phyloP scores from a whole-genome alignment of 2,329 filamentous ascomycete species.

The Beauveria sp. region DNA sequence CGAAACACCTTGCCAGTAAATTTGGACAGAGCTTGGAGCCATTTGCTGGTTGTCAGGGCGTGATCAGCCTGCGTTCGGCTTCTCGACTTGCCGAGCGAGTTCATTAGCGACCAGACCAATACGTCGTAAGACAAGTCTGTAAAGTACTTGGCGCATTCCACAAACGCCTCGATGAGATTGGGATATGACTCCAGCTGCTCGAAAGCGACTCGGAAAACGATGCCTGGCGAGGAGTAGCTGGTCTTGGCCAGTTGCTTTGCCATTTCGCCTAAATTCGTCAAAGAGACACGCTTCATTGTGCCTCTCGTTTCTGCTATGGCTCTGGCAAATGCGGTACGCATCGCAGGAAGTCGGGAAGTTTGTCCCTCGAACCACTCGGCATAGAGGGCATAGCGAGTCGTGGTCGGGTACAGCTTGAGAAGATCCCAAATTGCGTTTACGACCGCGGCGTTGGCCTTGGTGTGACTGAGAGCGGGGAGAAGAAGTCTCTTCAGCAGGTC shows the following conservation, averaged over 20 bases:
- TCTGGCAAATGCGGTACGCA: slow-evolving; percentile 69
- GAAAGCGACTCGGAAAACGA: slow-evolving; percentile 84
- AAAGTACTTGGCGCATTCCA: slow-evolving; percentile 91
- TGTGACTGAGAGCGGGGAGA: slow-evolving; percentile 82
- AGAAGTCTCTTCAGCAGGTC: slow-evolving; percentile 75
- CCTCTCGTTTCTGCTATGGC: slow-evolving; percentile 74
- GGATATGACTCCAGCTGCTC: slow-evolving; percentile 89
- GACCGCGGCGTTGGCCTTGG: slow-evolving; percentile 72
- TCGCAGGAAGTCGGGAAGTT: slow-evolving; percentile 67
- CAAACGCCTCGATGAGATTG: slow-evolving; percentile 89
- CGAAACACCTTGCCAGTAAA: slow-evolving; percentile 89
- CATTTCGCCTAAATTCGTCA: slow-evolving; percentile 79
- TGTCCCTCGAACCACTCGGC: slow-evolving; percentile 84
- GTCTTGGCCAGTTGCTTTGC: slow-evolving; percentile 84
- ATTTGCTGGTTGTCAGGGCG: slow-evolving; percentile 72
- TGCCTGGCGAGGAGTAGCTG: slow-evolving; percentile 81
- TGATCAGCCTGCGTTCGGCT: slow-evolving; percentile 56
- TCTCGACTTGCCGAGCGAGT: slow-evolving; percentile 55
- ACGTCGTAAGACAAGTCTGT: slow-evolving; percentile 90
- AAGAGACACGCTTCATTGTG: slow-evolving; percentile 81
- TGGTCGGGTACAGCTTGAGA: slow-evolving; percentile 68
- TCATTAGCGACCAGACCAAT: slow-evolving; percentile 85
- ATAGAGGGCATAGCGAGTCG: slow-evolving; percentile 79
- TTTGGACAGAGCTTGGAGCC: slow-evolving; percentile 82
- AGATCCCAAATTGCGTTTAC: slow-evolving; percentile 84